Evolutionary conservation across 1,284 basidiomycete species (phyloP).

Genomic region (Athelia psychrophila): DNA sequence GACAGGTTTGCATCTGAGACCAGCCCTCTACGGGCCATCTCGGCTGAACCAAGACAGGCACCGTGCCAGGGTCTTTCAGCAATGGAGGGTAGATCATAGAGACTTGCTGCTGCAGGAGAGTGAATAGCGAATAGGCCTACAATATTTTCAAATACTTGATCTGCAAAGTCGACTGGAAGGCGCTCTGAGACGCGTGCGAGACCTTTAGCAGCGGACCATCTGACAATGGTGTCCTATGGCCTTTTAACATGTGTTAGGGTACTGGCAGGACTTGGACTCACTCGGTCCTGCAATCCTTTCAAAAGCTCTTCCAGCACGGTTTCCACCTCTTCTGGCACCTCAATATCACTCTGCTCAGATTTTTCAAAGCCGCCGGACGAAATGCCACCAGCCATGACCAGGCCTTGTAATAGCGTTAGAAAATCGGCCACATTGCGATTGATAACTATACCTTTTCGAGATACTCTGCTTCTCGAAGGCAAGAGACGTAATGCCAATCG

Average conservation of each 20-base stretch:
- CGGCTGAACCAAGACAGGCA: conserved; percentile 88
- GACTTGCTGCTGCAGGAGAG: conserved; percentile 51
- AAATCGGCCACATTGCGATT: not conserved
- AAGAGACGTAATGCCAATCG: conserved; percentile 62
- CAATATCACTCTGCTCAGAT: conserved; percentile 46
- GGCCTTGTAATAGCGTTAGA: conserved; percentile 13
- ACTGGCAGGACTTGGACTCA: conserved; percentile 26
- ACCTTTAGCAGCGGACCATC: conserved; percentile 95
- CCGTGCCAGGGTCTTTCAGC: conserved; percentile 95
- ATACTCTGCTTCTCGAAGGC: conserved; percentile 39
- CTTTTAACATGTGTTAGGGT: conserved; percentile 2
- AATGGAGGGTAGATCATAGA: conserved; percentile 72
- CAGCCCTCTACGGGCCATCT: conserved; percentile 84
- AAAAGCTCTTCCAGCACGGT: conserved; percentile 74
- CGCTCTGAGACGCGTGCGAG: conserved; percentile 84
- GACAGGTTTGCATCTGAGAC: conserved; percentile 56
- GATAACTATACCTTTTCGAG: conserved; percentile 35
- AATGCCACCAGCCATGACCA: conserved; percentile 12
- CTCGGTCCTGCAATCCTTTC: conserved; percentile 79
- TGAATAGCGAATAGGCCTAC: conserved; percentile 70
- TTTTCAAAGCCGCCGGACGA: conserved; percentile 1
- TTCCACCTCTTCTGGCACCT: conserved; percentile 84
- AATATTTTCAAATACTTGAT: conserved; percentile 82
- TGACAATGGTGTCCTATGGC: conserved; percentile 86
- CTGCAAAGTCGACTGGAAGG: conserved; percentile 71